phyloP scores from a whole-genome alignment of 371 early-diverging fungal genomes.

The Mucor racemosus region DNA sequence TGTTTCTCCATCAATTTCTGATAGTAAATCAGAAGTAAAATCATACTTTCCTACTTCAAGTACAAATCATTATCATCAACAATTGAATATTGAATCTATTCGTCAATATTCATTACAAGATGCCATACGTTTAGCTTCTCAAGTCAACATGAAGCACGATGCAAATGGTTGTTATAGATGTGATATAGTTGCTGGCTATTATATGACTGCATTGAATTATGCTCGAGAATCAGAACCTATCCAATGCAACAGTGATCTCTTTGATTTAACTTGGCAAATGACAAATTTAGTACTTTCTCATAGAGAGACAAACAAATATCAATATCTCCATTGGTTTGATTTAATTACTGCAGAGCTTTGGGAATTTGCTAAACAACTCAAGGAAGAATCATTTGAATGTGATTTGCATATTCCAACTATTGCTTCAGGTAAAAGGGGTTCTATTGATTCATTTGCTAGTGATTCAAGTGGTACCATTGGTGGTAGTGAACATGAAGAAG shows the following conservation, averaged over 20 bases:
- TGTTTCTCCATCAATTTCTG: background rate
- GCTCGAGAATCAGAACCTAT: conserved; percentile 23
- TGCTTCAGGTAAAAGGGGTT: background rate
- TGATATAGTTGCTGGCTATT: conserved; percentile 22
- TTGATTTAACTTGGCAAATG: conserved; percentile 39
- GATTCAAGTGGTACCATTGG: background rate
- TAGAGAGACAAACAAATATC: conserved; percentile 25
- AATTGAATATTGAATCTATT: conserved; percentile 13
- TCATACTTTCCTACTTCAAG: background rate
- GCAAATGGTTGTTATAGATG: conserved; percentile 28
- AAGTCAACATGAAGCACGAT: conserved; percentile 31
- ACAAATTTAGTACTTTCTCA: conserved; percentile 38
- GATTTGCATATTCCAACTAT: conserved; percentile 19
- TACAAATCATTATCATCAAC: conserved; percentile 18
- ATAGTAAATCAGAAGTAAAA: background rate
- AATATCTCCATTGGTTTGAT: conserved; percentile 35
- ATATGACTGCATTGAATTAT: conserved; percentile 21
- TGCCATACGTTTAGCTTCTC: conserved; percentile 20
- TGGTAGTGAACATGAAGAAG: conserved; percentile 11
- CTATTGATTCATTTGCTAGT: conserved; percentile 1
- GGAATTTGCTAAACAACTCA: conserved; percentile 44
- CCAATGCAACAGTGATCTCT: conserved; percentile 28
- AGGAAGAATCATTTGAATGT: conserved; percentile 36
- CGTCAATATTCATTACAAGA: conserved; percentile 22
- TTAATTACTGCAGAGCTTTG: conserved; percentile 31